Evolutionary conservation across 768 basidiomycete genomes (phyloP).

Genomic region (Megacollybia marginata): DNA sequence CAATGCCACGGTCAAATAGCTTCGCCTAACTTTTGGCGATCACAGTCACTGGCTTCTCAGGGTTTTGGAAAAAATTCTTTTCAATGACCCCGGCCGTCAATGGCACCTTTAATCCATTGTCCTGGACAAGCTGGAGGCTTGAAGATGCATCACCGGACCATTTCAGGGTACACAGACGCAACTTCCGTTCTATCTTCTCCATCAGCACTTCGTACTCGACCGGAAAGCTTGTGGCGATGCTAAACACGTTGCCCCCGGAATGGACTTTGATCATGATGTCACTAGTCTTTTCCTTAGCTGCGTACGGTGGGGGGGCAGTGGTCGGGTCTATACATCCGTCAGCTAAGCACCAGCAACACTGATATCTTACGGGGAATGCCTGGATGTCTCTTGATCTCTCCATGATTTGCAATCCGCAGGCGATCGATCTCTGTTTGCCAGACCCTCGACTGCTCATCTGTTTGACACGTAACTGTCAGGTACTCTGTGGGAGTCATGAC

Average conservation of each 20-base stretch:
- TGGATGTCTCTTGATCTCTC: not conserved
- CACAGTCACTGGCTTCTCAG: not conserved
- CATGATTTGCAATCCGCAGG: not conserved
- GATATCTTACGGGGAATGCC: too few species aligned
- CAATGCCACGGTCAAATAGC: not conserved
- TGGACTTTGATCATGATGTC: constrained; percentile 1
- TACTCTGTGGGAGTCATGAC: not conserved
- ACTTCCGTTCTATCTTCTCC: constrained; percentile 3
- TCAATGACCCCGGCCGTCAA: not conserved
- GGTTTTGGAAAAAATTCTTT: not conserved
- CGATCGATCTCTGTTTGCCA: not conserved
- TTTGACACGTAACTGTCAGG: not conserved
- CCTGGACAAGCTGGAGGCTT: not conserved
- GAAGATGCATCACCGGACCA: not conserved
- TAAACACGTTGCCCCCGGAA: constrained; percentile 1
- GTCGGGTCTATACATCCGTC: not conserved
- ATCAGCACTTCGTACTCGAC: constrained; percentile 2
- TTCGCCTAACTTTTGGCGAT: not conserved
- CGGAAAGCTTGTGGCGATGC: not conserved
- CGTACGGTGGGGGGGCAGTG: not conserved
- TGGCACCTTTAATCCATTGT: not conserved
- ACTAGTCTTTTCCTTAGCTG: not conserved
- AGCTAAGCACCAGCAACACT: too few species aligned
- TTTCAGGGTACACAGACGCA: not conserved
- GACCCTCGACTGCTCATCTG: not conserved